Evolutionary conservation across 2,329 filamentous ascomycete species (phyloP), one percentile per base, ranked within the genome.

Genomic region (Clonostachys rosea): DNA sequence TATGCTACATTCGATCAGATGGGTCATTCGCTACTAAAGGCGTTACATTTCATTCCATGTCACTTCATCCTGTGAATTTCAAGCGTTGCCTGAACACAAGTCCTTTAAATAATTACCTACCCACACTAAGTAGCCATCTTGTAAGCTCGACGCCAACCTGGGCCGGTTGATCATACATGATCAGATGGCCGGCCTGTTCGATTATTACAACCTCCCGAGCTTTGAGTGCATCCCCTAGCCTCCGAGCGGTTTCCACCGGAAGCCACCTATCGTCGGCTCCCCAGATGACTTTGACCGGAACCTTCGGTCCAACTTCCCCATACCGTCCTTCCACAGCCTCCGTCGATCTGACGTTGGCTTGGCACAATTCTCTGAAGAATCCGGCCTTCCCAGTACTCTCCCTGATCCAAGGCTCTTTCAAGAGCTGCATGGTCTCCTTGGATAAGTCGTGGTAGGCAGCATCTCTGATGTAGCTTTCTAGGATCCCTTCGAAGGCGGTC

Each of bases 201-300:
- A 61, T 60, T 53, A 68, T 44, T 3, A 68, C 59, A 35, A 65
- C 55, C 16, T 66, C 61, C n/a, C 54, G 54, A 3, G 61, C 55
- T 34, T 58, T 58, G 4, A 63, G 54, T 17, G 71, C 47, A 41
- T 57, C 50, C 3, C 56, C 52, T 20, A 59, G 44, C 30, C 51
- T 51, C 30, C 41, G 35, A 4, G 71, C 68, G 30, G 58, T 64
- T 44, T 69, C 63, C 1, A 62, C 59, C 0, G 68, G 69, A 42
- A 74, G 64, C 72, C 71, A 74, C 35, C 49, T 49, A 49, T 75
- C 71, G 4, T 71, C 53, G 20, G 57, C 59, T 2, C 70, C 72
- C 71, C 71, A 74, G 8, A 74, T 60, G 6, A 75, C 57, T 49
- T 61, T 67, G 6, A 73, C 64, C 0, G 68, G 66, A 11, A 69